Conservation (phyloP, 345 rosid species). For the Boechera retrofracta region DNA sequence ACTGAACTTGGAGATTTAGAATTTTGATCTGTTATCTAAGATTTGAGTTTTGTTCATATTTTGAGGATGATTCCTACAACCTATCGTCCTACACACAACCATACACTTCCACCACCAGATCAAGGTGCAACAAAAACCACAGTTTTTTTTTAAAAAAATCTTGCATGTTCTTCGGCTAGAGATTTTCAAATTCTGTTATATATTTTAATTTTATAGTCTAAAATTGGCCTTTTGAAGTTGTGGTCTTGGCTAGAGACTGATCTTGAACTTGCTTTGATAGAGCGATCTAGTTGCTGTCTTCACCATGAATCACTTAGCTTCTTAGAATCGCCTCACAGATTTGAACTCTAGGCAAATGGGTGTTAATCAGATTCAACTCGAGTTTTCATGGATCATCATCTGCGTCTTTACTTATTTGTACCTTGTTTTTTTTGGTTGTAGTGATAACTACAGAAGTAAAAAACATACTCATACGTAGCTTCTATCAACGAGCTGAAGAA, state of each 20-base stretch:
- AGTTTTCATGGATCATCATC: background rate
- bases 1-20: background rate
- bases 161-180: slow-evolving; percentile 15
- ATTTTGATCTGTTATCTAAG: slow-evolving; percentile 8
- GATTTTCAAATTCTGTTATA: background rate
- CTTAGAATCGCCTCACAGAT: background rate
- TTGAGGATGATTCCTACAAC: slow-evolving; percentile 70
- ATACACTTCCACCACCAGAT: slow-evolving; percentile 82
- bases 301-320: slow-evolving; percentile 14
- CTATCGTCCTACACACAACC: slow-evolving; percentile 77
- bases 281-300: background rate
- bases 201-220: background rate
- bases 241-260: slow-evolving; percentile 3
- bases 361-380: background rate
- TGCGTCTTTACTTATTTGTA: background rate
- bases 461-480: slow-evolving; percentile 77
- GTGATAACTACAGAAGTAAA: too few species aligned
- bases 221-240: slow-evolving; percentile 3
- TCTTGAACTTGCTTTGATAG: slow-evolving; percentile 4
- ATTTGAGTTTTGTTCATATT: background rate
- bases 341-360: background rate
- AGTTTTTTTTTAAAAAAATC: background rate
- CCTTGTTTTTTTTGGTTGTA: slow-evolving; percentile 39
- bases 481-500: slow-evolving; percentile 75
- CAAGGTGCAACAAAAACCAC: slow-evolving; percentile 56